Evolutionary conservation across 2,329 filamentous ascomycete species (phyloP), one percentile per base, ranked within the genome.

Genomic region (Colletotrichum horii): DNA sequence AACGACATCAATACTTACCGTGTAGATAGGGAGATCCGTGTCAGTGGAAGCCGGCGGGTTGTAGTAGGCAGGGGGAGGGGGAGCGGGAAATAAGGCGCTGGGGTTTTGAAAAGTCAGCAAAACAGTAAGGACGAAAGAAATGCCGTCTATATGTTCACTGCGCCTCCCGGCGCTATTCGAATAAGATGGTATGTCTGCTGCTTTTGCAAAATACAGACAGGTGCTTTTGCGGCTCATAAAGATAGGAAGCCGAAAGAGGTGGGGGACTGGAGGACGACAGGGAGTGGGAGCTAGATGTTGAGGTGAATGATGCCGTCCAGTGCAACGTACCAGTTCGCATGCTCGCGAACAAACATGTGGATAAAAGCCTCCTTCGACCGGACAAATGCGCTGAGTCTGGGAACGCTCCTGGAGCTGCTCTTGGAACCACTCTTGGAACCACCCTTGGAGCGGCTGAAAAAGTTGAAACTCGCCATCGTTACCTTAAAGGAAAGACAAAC

Each of bases 61-160:
- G n/a, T n/a, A n/a, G n/a, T n/a, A n/a, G n/a, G n/a, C n/a, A n/a
- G n/a, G n/a, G n/a, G n/a, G n/a, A n/a, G n/a, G n/a, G n/a, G n/a
- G n/a, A n/a, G n/a, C n/a, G n/a, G n/a, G n/a, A n/a, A n/a, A n/a
- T n/a, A n/a, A n/a, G n/a, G 43, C n/a, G 11, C 43, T 52, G 43
- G 1, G 43, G 43, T 14, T 43, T n/a, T 22, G 4, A 52, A 0
- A 14, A 22, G 43, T 52, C n/a, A 52, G 43, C 19, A 22, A 22
- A 22, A n/a, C n/a, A 52, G n/a, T 0, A 4, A 48, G 6, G 4
- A 48, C 8, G 0, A 12, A 48, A 14, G 6, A 1, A 3, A 1
- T 22, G 36, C 16, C 36, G 36, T 38, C 19, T 38, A 16, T 19
- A 38, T 16, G 36, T 43, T 38, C 4, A 19, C 15, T 38, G 2